These are phyloP conservation scores for Tulasnella sp. DNA, from an alignment of 768 basidiomycete species.

Conservation along the genomic window DNA sequence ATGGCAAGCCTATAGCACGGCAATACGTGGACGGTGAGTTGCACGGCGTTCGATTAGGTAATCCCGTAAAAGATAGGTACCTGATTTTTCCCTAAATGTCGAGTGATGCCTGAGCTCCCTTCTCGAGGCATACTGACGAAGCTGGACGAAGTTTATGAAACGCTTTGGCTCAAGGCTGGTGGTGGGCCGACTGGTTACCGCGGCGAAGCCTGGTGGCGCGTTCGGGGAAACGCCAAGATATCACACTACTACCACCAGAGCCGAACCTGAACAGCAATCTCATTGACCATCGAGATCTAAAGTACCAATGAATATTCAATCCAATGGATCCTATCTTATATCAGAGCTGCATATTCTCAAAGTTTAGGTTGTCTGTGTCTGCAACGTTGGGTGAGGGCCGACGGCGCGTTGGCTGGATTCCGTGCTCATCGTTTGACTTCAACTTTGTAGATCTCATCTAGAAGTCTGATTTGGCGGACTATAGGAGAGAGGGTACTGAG, in stretches of 20 bases:
- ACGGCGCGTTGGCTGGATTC: not conserved
- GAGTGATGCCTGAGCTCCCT: not conserved
- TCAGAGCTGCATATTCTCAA: not conserved
- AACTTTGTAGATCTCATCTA: constrained; percentile 14
- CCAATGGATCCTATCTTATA: not conserved
- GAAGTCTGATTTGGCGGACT: constrained; percentile 28
- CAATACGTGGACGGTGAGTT: not conserved
- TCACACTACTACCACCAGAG: not conserved
- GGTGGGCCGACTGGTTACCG: not conserved
- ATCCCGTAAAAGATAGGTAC: not conserved
- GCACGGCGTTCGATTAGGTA: not conserved
- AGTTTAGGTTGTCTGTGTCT: not conserved
- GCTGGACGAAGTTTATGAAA: not conserved
- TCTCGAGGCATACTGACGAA: not conserved
- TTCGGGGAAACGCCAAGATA: not conserved
- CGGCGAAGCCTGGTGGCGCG: not conserved
- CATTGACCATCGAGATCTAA: not conserved
- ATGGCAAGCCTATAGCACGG: not conserved
- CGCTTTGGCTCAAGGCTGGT: not conserved
- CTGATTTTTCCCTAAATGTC: constrained; percentile 1
- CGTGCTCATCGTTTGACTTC: not conserved
- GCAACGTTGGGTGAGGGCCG: not conserved
- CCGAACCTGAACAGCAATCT: not conserved
- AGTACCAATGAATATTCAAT: not conserved
- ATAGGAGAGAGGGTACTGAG: not conserved